Conservation (phyloP, 2,329 filamentous ascomycete genomes). For the Cercospora brassicicola region DNA sequence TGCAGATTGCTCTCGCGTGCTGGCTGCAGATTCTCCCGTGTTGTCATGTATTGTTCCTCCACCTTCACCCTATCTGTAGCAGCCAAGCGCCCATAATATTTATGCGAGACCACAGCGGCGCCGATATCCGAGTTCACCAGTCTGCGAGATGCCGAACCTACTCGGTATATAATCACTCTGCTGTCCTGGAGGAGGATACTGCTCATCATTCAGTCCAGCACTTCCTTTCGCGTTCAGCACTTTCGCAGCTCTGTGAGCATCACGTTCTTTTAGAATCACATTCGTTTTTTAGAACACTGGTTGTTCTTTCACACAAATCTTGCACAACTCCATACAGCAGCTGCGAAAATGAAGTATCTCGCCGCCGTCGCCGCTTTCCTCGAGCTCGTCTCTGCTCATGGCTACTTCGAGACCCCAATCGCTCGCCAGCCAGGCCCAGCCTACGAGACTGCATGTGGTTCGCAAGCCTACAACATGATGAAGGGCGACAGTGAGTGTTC, state of each 20-base stretch:
- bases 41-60: neutral
- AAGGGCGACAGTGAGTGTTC: slow-evolving; percentile 44
- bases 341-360: slow-evolving; percentile 29
- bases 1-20: neutral
- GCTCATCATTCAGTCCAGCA: neutral
- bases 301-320: slow-evolving; percentile 9
- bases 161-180: neutral
- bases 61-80: neutral
- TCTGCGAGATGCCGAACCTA: neutral
- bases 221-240: neutral
- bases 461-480: slow-evolving; percentile 57
- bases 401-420: slow-evolving; percentile 52
- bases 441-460: slow-evolving; percentile 55
- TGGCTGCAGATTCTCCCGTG: neutral
- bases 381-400: slow-evolving; percentile 54
- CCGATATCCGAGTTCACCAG: neutral
- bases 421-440: slow-evolving; percentile 54
- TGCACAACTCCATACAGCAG: neutral
- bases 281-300: slow-evolving; percentile 21
- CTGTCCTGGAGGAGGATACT: neutral
- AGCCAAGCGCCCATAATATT: slow-evolving; percentile 11
- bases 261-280: slow-evolving; percentile 14
- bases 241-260: slow-evolving; percentile 23
- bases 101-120: slow-evolving; percentile 16
- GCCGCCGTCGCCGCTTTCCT: slow-evolving; percentile 47